phyloP scores from a whole-genome alignment of 306 rosid species.

The Echinosophora koreensis region DNA sequence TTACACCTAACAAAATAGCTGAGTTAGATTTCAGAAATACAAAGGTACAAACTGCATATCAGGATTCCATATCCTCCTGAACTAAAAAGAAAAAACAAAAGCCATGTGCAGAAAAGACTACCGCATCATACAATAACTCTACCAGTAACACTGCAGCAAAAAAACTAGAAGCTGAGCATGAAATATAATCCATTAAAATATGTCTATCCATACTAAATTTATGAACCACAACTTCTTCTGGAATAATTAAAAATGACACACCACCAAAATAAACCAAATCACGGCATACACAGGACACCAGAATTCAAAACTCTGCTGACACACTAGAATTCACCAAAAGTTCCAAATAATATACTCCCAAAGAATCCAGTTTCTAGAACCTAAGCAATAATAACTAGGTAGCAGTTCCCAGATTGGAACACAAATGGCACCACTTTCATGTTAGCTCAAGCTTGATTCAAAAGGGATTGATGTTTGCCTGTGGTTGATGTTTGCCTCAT shows the following conservation, averaged over 20 bases:
- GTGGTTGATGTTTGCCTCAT: background rate
- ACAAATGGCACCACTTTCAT: too few relatives aligned
- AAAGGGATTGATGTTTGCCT: background rate
- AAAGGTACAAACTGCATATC: background rate
- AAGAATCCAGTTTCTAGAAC: too few relatives aligned
- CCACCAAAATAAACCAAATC: background rate
- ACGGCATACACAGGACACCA: background rate
- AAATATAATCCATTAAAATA: background rate
- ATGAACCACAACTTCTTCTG: background rate
- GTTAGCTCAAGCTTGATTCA: too few relatives aligned
- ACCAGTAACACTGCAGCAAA: background rate
- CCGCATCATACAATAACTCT: background rate
- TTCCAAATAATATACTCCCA: too few relatives aligned
- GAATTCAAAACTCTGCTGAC: too few relatives aligned
- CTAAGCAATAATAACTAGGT: too few relatives aligned
- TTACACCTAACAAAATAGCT: background rate
- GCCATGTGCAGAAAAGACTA: background rate
- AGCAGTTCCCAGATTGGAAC: too few relatives aligned
- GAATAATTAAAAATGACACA: background rate
- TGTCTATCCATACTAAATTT: background rate
- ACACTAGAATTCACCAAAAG: too few relatives aligned
- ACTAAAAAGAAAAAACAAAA: constrained; percentile 14
- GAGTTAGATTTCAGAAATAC: background rate
- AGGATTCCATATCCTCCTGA: background rate
- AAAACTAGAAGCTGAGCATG: background rate